Percentiles rank a stretch among this genome's conserved stretches.
Conservation (phyloP, 1,139 yeast genomes). For the Pichia sp. region DNA sequence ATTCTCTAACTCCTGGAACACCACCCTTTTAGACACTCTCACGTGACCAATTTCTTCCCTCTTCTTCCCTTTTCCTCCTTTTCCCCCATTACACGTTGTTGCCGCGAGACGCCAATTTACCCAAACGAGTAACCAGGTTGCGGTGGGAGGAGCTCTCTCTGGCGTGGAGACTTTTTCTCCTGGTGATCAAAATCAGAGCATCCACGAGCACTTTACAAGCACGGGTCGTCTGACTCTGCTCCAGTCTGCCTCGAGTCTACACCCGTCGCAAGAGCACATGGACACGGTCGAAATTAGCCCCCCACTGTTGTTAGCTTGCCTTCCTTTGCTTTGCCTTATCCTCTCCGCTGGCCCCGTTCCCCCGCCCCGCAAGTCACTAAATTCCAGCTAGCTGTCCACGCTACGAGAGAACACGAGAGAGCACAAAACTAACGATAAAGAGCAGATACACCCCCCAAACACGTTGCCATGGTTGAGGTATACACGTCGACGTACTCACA, state of each 20-base stretch:
- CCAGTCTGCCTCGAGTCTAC: neutral
- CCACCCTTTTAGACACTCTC: no score
- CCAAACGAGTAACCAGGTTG: neutral
- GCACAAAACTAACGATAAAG: no score
- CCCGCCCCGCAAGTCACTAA: neutral
- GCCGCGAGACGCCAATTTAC: neutral
- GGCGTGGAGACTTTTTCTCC: neutral
- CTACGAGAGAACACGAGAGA: no score
- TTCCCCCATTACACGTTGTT: neutral
- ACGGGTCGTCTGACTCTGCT: neutral
- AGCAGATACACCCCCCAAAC: no score
- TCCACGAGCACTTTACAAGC: neutral
- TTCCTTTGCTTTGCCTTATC: neutral
- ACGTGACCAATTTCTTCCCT: neutral
- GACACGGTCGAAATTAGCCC: neutral
- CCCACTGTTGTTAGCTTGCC: neutral
- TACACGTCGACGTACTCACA: slow-evolving; percentile 30
- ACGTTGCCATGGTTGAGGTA: slow-evolving; percentile 12
- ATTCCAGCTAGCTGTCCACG: no score
- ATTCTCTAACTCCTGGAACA: no score
- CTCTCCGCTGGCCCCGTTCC: neutral
- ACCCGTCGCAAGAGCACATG: neutral
- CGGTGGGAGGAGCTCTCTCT: slow-evolving; percentile 1
- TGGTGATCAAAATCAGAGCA: neutral
- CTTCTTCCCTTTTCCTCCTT: neutral